Evolutionary conservation across 805 yeast species (phyloP).

Genomic region (Huiozyma naganishii): DNA sequence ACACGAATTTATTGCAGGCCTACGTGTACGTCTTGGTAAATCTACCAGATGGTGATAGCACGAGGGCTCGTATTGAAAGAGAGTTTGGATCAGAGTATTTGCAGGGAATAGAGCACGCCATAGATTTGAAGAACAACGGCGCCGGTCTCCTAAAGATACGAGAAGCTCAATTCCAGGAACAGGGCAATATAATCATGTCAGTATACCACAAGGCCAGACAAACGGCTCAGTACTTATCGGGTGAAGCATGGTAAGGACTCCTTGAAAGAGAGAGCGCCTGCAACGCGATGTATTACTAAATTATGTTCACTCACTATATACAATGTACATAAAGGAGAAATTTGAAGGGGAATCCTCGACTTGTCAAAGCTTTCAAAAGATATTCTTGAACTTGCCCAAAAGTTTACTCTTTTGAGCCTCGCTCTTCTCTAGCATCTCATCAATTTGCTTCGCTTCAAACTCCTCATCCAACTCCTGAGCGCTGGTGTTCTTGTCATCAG

Average conservation of each 20-base stretch:
- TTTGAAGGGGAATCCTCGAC: no score
- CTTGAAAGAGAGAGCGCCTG: neutral
- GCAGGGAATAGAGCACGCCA: slow-evolving; percentile 2
- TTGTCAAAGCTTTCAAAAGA: neutral
- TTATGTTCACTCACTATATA: no score
- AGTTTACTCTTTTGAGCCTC: slow-evolving; percentile 28
- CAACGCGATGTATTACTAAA: neutral
- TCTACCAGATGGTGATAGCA: slow-evolving; percentile 17
- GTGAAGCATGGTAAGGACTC: neutral
- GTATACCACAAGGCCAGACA: slow-evolving; percentile 7
- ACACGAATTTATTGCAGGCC: slow-evolving; percentile 18
- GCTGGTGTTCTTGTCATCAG: no score
- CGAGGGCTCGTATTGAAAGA: slow-evolving; percentile 9
- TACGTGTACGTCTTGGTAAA: slow-evolving; percentile 17
- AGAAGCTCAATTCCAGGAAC: slow-evolving; percentile 17
- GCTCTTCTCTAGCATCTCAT: slow-evolving; percentile 8
- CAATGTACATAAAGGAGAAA: no score
- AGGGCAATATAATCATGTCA: slow-evolving; percentile 22
- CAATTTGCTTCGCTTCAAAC: slow-evolving; percentile 37
- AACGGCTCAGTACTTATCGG: no score
- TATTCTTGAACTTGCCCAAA: neutral
- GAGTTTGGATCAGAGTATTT: slow-evolving; percentile 9
- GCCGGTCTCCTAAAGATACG: neutral
- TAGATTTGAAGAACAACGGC: slow-evolving; percentile 3
- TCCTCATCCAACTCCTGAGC: slow-evolving; percentile 30